Base-by-base conservation (phyloP, 495 filamentous ascomycete genomes). In the Beverwykella pulmonaria region DNA sequence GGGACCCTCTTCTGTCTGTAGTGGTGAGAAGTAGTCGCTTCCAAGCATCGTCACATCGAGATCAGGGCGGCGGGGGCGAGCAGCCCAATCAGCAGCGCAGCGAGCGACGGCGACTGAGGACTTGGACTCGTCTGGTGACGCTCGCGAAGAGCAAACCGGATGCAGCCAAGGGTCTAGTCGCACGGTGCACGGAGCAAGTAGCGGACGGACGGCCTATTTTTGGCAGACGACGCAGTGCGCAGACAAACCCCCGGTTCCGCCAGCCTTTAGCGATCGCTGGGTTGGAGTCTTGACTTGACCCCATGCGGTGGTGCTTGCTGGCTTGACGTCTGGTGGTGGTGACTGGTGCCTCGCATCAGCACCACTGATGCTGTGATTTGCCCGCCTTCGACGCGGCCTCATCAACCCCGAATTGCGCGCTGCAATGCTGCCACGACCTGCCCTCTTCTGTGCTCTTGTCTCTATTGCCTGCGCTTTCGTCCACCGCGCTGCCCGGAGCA, bases 181-280 rank as follows among this genome's bases (percentile, higher is more conserved):
- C 54, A 39, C 10, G 17, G 34, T 23, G 59, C 59, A 32, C 48
- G n/a, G 7, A n/a, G 44, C 7, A 4, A 4, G 47, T 15, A 48
- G 44, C 44, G 44, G 17, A 48, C 46, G 46, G 32, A 34, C 19
- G 55, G 30, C 8, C 67, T 69, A 69, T 69, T 65, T 60, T 65
- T 69, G 57, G 61, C 44, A 52, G 32, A 15, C 44, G 17, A 48
- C 17, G 44, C 44, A 48, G 44, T 4, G 7, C 20, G 44, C 4
- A 15, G n/a, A 15, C 17, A 19, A 19, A n/a, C 44, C 67, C 65
- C 60, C 20, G 23, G 29, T 10, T 29, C 44, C 49, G 60, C 67
- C 67, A 69, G 48, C 56, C 61, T 48, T 55, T 70, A 66, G 68
- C 68, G 68, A 70, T 70, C 46, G 19, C 25, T 54, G 26, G 66